Conservation (phyloP, 495 filamentous ascomycete species). For the Podospora pseudoanserina region DNA sequence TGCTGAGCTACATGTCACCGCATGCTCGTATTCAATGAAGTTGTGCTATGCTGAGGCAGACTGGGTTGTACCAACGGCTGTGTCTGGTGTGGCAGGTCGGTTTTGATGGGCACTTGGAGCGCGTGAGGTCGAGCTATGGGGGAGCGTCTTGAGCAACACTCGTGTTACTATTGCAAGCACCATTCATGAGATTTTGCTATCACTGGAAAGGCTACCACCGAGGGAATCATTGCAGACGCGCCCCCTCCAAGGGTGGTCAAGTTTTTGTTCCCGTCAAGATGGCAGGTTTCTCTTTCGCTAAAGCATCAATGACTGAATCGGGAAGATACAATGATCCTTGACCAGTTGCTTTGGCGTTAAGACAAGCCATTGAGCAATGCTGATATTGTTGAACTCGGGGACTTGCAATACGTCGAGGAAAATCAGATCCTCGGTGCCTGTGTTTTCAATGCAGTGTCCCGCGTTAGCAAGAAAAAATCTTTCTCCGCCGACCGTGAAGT, state of each 20-base stretch:
- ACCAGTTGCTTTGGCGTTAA: slow-evolving; percentile 63
- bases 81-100: not conserved
- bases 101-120: no score
- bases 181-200: not conserved
- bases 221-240: slow-evolving; percentile 25
- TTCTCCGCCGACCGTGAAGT: slow-evolving; percentile 70
- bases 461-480: slow-evolving; percentile 63
- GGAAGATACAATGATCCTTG: slow-evolving; percentile 57
- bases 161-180: no score
- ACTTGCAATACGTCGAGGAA: slow-evolving; percentile 70
- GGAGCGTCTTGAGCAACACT: no score
- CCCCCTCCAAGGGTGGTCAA: slow-evolving; percentile 36
- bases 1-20: no score
- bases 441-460: slow-evolving; percentile 74
- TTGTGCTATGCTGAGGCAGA: no score
- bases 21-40: no score
- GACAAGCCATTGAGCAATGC: slow-evolving; percentile 62
- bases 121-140: no score
- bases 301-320: slow-evolving; percentile 47
- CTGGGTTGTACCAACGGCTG: no score
- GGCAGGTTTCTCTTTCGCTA: slow-evolving; percentile 62
- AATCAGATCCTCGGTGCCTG: slow-evolving; percentile 61
- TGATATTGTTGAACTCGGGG: slow-evolving; percentile 59
- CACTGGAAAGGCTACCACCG: not conserved
- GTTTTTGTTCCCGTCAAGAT: slow-evolving; percentile 49